Evolutionary conservation across 163 green algal species (phyloP), one percentile per base, ranked within the genome.

Genomic region (Chlorella variabilis): DNA sequence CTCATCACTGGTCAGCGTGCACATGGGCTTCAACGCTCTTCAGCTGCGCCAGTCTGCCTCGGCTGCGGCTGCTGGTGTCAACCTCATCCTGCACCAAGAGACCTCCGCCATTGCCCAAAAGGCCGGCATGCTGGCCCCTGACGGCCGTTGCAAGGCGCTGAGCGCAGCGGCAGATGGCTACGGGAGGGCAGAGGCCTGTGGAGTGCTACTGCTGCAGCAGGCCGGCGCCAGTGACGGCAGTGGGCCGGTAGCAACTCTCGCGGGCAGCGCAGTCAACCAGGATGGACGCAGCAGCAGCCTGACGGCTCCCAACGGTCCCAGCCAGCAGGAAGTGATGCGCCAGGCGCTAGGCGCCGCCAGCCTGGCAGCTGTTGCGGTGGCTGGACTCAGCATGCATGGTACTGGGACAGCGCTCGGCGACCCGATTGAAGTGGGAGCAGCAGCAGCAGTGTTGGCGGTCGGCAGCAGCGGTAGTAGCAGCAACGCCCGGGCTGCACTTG

Each of bases 61-160:
- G 11, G 92, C 89, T 0, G 13, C 92, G 9, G 90, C 81, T 8
- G 86, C 75, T 18, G 94, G 91, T 4, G 89, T 95, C 66, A 97
- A 96, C 80, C 76, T 93, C 4, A 83, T 88, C 21, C 75, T 93
- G 34, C 78, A 89, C 49, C 78, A 80, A 23, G 83, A 87, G 45
- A 91, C 87, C 25, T 88, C 83, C 0, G 86, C 78, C 20, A 88
- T 84, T 18, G 84, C 88, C 1, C 77, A 90, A 4, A 86, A 85
- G 21, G 88, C 93, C 21, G 93, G 93, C 85, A 97, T 98, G 93
- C 90, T 98, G 17, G 81, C 94, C 1, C 76, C 81, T 1, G 93
- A 98, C 56, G 95, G 95, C 34, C 90, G 94, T 61, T 98, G 95
- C 90, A 97, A 98, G 88, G 95, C 95, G 7, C 86, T 98, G 6